Evolutionary conservation across 495 filamentous ascomycete species (phyloP).

Genomic region (Aspergillus baeticus): DNA sequence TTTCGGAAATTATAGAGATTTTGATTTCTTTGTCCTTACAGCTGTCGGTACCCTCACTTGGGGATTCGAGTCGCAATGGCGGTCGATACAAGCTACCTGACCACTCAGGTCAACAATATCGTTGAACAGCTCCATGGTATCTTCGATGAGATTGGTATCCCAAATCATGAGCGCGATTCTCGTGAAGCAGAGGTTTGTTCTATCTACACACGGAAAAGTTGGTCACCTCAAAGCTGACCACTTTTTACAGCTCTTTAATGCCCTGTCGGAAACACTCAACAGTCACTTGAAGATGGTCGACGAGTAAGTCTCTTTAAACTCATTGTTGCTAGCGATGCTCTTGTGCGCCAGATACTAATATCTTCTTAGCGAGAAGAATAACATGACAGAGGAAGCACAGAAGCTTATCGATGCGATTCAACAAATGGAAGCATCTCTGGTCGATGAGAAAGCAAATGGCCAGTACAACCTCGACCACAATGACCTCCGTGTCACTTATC

Average conservation of each 20-base stretch:
- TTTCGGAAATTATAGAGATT: constrained; percentile 28
- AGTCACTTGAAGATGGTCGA: constrained; percentile 79
- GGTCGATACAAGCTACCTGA: constrained; percentile 88
- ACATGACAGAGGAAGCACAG: constrained; percentile 82
- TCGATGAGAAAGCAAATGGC: constrained; percentile 65
- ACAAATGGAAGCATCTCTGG: constrained; percentile 90
- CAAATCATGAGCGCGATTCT: constrained; percentile 82
- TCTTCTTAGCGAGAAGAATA: constrained; percentile 71
- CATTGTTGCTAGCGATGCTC: not conserved
- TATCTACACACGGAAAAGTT: not conserved
- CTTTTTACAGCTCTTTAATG: constrained; percentile 69
- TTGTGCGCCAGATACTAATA: not conserved
- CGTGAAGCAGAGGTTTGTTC: constrained; percentile 77
- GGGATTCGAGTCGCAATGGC: constrained; percentile 51
- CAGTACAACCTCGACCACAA: constrained; percentile 61
- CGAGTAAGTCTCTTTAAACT: constrained; percentile 44
- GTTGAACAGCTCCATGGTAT: constrained; percentile 86
- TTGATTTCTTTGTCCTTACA: constrained; percentile 23
- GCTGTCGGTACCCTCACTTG: constrained; percentile 25
- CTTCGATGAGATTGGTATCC: constrained; percentile 94
- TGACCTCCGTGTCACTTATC: constrained; percentile 72
- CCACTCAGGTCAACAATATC: constrained; percentile 90
- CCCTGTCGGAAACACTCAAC: constrained; percentile 82
- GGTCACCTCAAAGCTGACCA: not conserved
- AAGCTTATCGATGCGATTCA: constrained; percentile 78